phyloP scores from a whole-genome alignment of 78 protist species.

The Dictyostelium firmibasis region DNA sequence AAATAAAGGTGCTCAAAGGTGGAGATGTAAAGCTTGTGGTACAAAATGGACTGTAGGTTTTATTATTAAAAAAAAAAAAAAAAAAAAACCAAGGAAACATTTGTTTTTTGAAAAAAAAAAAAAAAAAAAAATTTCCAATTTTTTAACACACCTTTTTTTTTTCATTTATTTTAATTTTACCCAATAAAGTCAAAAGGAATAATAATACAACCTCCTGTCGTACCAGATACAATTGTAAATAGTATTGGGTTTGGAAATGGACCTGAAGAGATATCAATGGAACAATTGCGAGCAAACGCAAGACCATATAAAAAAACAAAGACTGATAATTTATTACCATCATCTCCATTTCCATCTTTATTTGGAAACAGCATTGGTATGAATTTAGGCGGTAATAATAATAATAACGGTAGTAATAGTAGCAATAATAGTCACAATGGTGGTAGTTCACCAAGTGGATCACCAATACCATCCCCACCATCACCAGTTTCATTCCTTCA shows the following conservation, averaged over 20 bases:
- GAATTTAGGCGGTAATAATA: background rate
- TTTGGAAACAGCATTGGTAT: background rate
- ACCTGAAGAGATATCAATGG: constrained; percentile 59
- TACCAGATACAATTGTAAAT: constrained; percentile 63
- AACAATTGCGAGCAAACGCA: background rate
- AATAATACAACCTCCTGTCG: constrained; percentile 45
- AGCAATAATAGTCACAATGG: background rate
- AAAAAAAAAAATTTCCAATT: too few relatives aligned
- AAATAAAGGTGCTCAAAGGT: constrained; percentile 74
- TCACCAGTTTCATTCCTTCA: constrained; percentile 29
- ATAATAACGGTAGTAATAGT: background rate
- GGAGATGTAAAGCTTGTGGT: constrained; percentile 78
- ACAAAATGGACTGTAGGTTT: constrained; percentile 78
- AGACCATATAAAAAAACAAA: constrained; percentile 58
- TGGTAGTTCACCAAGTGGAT: constrained; percentile 1
- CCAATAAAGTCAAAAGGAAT: constrained; percentile 45
- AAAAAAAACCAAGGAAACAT: too few relatives aligned
- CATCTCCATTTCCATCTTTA: constrained; percentile 27
- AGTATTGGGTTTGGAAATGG: constrained; percentile 64
- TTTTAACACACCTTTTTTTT: background rate
- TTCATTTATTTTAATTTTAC: background rate
- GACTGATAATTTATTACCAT: background rate
- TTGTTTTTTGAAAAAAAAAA: too few relatives aligned
- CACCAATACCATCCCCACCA: constrained; percentile 73
- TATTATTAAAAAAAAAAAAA: background rate